Evolutionary conservation across 495 filamentous ascomycete genomes (phyloP).

Genomic region (Monascus purpureus): DNA sequence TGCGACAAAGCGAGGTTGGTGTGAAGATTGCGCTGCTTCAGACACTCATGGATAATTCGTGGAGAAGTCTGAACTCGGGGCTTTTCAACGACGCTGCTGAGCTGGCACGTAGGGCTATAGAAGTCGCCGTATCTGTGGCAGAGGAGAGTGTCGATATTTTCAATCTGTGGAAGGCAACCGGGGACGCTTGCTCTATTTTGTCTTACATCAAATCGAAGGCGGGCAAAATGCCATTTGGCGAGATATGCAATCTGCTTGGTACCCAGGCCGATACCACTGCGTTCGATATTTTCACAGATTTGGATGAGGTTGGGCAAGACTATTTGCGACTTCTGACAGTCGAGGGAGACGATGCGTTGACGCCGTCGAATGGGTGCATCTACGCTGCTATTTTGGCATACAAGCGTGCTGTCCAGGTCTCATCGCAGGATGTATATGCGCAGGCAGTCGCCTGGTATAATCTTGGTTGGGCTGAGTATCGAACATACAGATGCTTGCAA

Average conservation of each 20-base stretch:
- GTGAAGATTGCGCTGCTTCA: conserved; percentile 79
- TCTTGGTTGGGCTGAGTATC: conserved; percentile 83
- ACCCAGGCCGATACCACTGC: conserved; percentile 34
- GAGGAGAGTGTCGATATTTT: conserved; percentile 51
- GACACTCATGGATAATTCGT: conserved; percentile 67
- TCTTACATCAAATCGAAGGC: conserved; percentile 56
- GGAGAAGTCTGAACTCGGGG: conserved; percentile 62
- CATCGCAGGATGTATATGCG: conserved; percentile 66
- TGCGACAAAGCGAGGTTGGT: conserved; percentile 62
- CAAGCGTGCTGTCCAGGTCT: conserved; percentile 68
- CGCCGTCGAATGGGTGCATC: conserved; percentile 27
- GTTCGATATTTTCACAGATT: conserved; percentile 49
- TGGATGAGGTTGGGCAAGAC: conserved; percentile 52
- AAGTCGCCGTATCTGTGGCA: conserved; percentile 36
- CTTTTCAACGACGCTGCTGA: conserved; percentile 68
- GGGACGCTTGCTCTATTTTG: conserved; percentile 78
- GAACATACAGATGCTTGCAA: conserved; percentile 53
- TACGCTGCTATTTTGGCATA: conserved; percentile 67
- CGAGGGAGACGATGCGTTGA: conserved; percentile 30
- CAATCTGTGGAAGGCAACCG: conserved; percentile 88
- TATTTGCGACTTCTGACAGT: conserved; percentile 21
- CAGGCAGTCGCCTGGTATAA: conserved; percentile 96
- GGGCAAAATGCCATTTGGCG: conserved; percentile 39
- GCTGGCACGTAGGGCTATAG: conserved; percentile 45
- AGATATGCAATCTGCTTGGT: conserved; percentile 41